Conservation (phyloP, 1,284 basidiomycete species). For the Trichosporon ovoides region DNA sequence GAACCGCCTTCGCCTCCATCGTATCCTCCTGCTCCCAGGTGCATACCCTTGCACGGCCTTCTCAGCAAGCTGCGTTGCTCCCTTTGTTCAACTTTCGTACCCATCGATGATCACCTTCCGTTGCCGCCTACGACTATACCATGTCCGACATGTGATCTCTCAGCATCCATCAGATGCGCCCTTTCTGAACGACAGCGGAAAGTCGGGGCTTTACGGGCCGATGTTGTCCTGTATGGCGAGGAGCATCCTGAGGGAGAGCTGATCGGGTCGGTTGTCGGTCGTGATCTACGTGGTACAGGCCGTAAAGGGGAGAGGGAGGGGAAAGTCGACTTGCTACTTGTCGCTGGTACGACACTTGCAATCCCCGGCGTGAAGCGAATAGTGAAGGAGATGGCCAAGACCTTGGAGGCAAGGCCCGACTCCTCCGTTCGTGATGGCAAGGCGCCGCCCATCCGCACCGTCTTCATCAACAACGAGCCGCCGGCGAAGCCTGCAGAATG, state of each 20-base stretch:
- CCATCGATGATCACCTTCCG: conserved; percentile 59
- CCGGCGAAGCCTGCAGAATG: conserved; percentile 78
- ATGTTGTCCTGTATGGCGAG: conserved; percentile 88
- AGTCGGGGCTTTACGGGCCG: conserved; percentile 74
- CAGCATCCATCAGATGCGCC: conserved; percentile 64
- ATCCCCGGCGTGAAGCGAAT: conserved; percentile 91
- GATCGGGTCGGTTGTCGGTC: conserved; percentile 71
- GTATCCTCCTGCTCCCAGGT: conserved; percentile 55
- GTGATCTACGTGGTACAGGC: conserved; percentile 62
- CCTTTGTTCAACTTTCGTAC: conserved; percentile 66
- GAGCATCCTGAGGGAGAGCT: conserved; percentile 79
- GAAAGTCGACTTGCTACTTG: conserved; percentile 66
- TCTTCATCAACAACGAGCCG: conserved; percentile 86
- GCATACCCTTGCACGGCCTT: conserved; percentile 85
- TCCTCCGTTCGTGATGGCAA: conserved; percentile 18
- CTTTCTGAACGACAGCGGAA: conserved; percentile 75
- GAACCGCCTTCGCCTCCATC: conserved; percentile 1
- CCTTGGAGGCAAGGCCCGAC: conserved; percentile 52
- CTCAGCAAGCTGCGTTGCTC: conserved; percentile 74
- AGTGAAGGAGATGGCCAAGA: conserved; percentile 83
- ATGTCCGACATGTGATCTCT: conserved; percentile 71
- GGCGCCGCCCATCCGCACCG: conserved; percentile 57
- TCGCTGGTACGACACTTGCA: conserved; percentile 82
- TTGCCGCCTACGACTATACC: conserved; percentile 58
- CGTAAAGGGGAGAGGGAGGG: conserved; percentile 36